Evolutionary conservation across 768 basidiomycete species (phyloP).

Genomic region (Serendipita sp.): DNA sequence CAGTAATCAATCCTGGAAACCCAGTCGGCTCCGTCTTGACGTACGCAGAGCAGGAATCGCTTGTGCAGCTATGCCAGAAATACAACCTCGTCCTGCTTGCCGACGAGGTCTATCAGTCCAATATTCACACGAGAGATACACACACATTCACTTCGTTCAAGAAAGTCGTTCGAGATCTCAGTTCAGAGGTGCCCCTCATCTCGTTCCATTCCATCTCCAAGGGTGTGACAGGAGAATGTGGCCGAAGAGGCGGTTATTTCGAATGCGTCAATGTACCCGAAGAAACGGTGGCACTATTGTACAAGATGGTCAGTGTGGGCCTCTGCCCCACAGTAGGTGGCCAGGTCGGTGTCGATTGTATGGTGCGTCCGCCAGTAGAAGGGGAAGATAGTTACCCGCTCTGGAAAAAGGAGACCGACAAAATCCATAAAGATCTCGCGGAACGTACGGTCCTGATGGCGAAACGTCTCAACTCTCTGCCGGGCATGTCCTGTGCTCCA

Average conservation of each 20-base stretch:
- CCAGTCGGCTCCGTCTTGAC: constrained; percentile 82
- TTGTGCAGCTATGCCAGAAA: constrained; percentile 75
- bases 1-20: constrained; percentile 98
- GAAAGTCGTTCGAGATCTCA: constrained; percentile 51
- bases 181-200: constrained; percentile 66
- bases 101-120: constrained; percentile 96
- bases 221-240: constrained; percentile 91
- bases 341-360: constrained; percentile 84
- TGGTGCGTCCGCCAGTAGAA: constrained; percentile 75
- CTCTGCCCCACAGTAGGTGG: constrained; percentile 84
- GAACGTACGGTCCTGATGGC: constrained; percentile 59
- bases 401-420: constrained; percentile 72
- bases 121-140: constrained; percentile 52
- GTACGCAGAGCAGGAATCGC: constrained; percentile 46
- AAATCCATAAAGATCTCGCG: constrained; percentile 60
- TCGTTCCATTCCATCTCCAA: constrained; percentile 98
- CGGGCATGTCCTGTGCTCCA: constrained; percentile 80
- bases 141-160: constrained; percentile 91
- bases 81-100: constrained; percentile 79
- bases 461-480: constrained; percentile 57
- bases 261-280: constrained; percentile 71
- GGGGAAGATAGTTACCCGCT: constrained; percentile 61
- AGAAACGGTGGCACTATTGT: constrained; percentile 69
- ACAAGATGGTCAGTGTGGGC: constrained; percentile 88
- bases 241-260: constrained; percentile 92